A percentile compares a stretch with the other conserved stretches of the same genome.
These are phyloP conservation scores for Penicillium sp. DNA, from an alignment of 2,329 filamentous ascomycete species.

Conservation along the genomic window DNA sequence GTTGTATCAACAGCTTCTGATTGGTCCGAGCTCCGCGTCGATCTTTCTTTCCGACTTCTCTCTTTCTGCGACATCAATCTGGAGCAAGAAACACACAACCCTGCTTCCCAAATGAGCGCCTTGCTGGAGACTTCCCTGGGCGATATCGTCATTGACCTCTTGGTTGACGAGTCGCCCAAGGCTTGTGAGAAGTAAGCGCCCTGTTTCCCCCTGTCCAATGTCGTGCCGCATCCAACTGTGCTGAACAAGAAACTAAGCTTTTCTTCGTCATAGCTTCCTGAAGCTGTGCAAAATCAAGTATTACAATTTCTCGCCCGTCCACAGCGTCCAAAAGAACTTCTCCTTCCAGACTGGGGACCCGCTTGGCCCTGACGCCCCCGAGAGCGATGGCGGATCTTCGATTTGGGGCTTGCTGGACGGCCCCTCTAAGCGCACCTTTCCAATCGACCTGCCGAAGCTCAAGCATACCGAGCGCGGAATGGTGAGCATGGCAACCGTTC, in stretches of 20 bases:
- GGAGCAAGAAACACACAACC: not conserved
- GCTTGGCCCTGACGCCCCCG: constrained; percentile 76
- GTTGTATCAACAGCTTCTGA: constrained; percentile 1
- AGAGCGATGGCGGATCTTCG: constrained; percentile 88
- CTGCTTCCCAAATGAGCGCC: constrained; percentile 69
- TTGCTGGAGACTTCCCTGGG: constrained; percentile 89
- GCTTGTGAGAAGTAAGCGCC: constrained; percentile 89
- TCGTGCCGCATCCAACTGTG: constrained; percentile 30
- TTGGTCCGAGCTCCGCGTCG: constrained; percentile 21
- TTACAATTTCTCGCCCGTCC: constrained; percentile 94
- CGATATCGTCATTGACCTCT: constrained; percentile 91
- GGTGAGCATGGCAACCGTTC: constrained; percentile 95
- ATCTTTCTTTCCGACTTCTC: constrained; percentile 11
- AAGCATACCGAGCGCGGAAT: constrained; percentile 88
- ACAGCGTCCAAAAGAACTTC: constrained; percentile 91
- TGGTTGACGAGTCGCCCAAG: constrained; percentile 84
- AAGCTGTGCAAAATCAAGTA: constrained; percentile 99
- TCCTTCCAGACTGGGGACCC: constrained; percentile 96
- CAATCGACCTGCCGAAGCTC: constrained; percentile 80
- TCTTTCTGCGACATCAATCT: not conserved
- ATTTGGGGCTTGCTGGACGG: constrained; percentile 84
- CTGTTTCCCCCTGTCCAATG: not conserved
- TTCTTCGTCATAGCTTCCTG: constrained; percentile 67
- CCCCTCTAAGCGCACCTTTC: constrained; percentile 72
- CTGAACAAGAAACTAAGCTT: constrained; percentile 60